phyloP scores from a whole-genome alignment of 352 stramenopile genomes.

The Phytophthora syringae region DNA sequence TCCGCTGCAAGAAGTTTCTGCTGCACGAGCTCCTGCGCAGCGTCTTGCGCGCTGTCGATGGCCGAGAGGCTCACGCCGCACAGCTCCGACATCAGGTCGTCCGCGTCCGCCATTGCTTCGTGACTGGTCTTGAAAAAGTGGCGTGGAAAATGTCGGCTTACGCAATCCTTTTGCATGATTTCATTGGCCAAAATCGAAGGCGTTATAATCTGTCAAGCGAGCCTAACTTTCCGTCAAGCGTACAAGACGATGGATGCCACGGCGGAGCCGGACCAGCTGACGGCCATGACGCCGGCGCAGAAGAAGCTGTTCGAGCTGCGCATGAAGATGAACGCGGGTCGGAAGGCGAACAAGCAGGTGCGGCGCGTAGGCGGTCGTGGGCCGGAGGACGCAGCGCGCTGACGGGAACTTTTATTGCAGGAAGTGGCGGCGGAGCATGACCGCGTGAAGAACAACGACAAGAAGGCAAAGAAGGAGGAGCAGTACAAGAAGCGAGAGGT shows the following conservation, averaged over 20 bases:
- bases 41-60: slow-evolving; percentile 46
- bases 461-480: slow-evolving; percentile 67
- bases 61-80: slow-evolving; percentile 56
- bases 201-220: no score
- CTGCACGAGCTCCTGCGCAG: slow-evolving; percentile 44
- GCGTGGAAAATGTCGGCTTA: no score
- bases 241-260: slow-evolving; percentile 10
- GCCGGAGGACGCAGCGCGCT: neutral
- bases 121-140: no score
- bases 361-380: neutral
- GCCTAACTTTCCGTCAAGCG: no score
- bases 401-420: slow-evolving; percentile 25
- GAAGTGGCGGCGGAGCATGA: slow-evolving; percentile 79
- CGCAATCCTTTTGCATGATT: no score
- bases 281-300: slow-evolving; percentile 77
- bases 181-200: no score
- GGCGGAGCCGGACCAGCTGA: slow-evolving; percentile 51
- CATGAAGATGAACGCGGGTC: slow-evolving; percentile 85
- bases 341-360: slow-evolving; percentile 85
- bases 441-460: slow-evolving; percentile 68
- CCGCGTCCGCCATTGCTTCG: slow-evolving; percentile 54
- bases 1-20: slow-evolving; percentile 52
- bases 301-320: slow-evolving; percentile 86
- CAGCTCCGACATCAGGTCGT: slow-evolving; percentile 71
- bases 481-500: slow-evolving; percentile 65